phyloP scores from a whole-genome alignment of 2,329 filamentous ascomycete species.

The Xylaria sp. region DNA sequence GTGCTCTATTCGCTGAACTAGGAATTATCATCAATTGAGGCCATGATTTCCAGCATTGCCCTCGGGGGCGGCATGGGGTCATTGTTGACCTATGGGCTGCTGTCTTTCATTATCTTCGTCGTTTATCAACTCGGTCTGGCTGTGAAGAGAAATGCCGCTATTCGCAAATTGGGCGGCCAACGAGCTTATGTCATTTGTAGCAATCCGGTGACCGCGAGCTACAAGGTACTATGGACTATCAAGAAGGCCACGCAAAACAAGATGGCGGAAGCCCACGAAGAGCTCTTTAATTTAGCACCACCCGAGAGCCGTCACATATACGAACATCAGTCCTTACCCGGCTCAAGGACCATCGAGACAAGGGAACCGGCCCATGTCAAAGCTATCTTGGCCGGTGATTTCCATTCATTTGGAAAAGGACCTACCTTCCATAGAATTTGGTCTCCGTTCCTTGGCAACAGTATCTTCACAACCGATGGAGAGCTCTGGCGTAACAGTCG shows the following conservation, averaged over 20 bases:
- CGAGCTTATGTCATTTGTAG: constrained; percentile 29
- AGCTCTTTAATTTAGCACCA: constrained; percentile 23
- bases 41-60: constrained; percentile 23
- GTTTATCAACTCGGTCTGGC: constrained; percentile 22
- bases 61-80: constrained; percentile 1
- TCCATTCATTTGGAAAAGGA: constrained; percentile 63
- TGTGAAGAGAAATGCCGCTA: constrained; percentile 25
- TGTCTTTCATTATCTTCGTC: constrained; percentile 16
- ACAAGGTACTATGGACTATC: constrained; percentile 11
- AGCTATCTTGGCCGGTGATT: constrained; percentile 63
- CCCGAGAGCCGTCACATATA: constrained; percentile 26
- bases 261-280: constrained; percentile 11
- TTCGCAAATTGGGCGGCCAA: constrained; percentile 35
- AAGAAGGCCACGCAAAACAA: constrained; percentile 26
- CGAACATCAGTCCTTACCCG: constrained; percentile 30
- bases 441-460: constrained; percentile 60
- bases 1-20: not conserved
- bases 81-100: constrained; percentile 15
- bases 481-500: constrained; percentile 61
- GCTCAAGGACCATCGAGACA: constrained; percentile 48
- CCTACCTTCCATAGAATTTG: constrained; percentile 53
- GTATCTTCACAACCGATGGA: constrained; percentile 64
- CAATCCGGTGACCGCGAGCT: constrained; percentile 28
- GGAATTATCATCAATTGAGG: not conserved
- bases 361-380: constrained; percentile 66